Evolutionary conservation across 164 flowering plant species (phyloP).

Genomic region (Vitis riparia): DNA sequence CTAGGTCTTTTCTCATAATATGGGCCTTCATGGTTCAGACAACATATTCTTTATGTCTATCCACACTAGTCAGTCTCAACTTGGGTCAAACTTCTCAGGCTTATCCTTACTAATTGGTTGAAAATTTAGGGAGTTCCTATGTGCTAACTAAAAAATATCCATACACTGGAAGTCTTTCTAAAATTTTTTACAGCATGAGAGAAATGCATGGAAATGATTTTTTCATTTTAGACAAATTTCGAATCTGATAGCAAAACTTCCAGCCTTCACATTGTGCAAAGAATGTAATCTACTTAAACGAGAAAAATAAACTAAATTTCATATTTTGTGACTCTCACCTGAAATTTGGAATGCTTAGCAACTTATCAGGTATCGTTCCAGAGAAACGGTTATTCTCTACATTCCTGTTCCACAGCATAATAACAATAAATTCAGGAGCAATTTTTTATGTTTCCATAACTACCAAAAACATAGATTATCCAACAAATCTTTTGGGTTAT

Average conservation of each 20-base stretch:
- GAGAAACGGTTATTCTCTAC: slow-evolving; percentile 75
- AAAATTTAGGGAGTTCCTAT: background rate
- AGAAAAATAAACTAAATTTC: background rate
- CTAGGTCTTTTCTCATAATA: background rate
- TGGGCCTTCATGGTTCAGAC: background rate
- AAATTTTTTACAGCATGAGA: too few relatives aligned
- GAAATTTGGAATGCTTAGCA: slow-evolving; percentile 74
- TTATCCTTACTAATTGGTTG: background rate
- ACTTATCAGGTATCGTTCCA: slow-evolving; percentile 80
- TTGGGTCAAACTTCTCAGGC: background rate
- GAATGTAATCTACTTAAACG: background rate
- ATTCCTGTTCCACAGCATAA: slow-evolving; percentile 48
- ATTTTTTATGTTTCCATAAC: too few relatives aligned
- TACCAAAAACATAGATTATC: too few relatives aligned
- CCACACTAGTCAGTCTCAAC: background rate
- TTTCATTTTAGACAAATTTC: too few relatives aligned
- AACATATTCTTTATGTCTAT: background rate
- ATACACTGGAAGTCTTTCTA: background rate
- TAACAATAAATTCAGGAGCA: too few relatives aligned
- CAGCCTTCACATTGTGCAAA: background rate
- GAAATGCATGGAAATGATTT: too few relatives aligned
- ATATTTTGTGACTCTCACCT: slow-evolving; percentile 42
- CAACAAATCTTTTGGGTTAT: too few relatives aligned
- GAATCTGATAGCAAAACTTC: too few relatives aligned
- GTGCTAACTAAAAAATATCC: background rate